These are phyloP conservation scores for Chenopodium berlandieri DNA, from an alignment of 148 eudicot genomes.

Conservation along the genomic window DNA sequence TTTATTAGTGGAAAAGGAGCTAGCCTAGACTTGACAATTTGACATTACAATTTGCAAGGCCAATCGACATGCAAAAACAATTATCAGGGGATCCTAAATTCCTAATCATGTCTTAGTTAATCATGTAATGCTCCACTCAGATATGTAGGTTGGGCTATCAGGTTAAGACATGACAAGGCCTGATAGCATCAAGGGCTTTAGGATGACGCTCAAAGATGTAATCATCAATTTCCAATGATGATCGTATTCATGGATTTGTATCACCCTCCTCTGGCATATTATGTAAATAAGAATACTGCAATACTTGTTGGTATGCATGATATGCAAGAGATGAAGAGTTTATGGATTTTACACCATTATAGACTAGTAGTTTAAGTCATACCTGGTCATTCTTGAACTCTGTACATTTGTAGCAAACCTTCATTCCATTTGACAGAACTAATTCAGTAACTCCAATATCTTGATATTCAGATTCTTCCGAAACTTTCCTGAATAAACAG, in stretches of 20 bases:
- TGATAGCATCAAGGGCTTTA: too few species aligned
- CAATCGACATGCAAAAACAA: neutral
- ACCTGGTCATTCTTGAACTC: slow-evolving; percentile 89
- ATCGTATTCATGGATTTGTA: too few species aligned
- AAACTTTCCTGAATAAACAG: slow-evolving; percentile 42
- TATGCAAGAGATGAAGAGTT: neutral
- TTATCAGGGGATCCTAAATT: neutral
- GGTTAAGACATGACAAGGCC: too few species aligned
- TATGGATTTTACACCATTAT: neutral
- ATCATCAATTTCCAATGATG: too few species aligned
- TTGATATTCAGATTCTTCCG: slow-evolving; percentile 44
- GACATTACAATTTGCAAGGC: neutral
- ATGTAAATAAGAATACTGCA: neutral
- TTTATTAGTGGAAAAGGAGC: neutral
- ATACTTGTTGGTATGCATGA: neutral
- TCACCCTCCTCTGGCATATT: too few species aligned
- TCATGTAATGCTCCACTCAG: too few species aligned
- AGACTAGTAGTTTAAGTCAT: slow-evolving; percentile 5
- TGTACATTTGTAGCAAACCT: slow-evolving; percentile 80
- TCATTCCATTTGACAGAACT: slow-evolving; percentile 74
- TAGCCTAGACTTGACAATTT: neutral
- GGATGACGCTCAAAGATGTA: too few species aligned
- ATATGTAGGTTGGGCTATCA: too few species aligned
- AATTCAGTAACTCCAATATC: slow-evolving; percentile 70
- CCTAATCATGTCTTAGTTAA: neutral